Base-by-base conservation (phyloP, 108 stramenopile species). In the Pinguiococcus pyrenoidosus region DNA sequence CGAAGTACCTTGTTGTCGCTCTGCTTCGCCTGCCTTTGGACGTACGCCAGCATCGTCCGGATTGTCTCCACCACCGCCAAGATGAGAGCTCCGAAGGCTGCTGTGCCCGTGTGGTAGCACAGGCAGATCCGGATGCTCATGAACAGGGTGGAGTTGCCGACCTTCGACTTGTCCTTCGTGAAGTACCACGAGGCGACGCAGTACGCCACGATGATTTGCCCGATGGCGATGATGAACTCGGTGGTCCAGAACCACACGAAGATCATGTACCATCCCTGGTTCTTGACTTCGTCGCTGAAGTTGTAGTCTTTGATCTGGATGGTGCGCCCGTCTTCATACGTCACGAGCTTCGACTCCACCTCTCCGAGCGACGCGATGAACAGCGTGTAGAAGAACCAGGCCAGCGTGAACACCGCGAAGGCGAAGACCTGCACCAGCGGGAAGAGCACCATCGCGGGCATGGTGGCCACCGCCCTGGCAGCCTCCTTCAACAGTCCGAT, bases 401-500 rank as follows among this genome's bases (percentile, higher is more conserved):
- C 64, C 34, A 70, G 54, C n/a, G 70, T 34, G 59, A 72, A 72
- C 2, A 44, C n/a, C 9, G 54, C 51, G 9, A 72, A 29, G 13
- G 58, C 69, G 10, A 25, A 24, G 18, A 52, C 44, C 35, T 71
- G 68, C 8, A 66, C 2, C 20, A 74, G 36, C 22, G 91, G 91
- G 56, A 87, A 74, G 23, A 77, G 37, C 24, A 82, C 68, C 45
- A 92, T 66, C 9, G 69, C 29, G 20, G 78, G 70, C 85, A 92
- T 87, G 26, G 56, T 25, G 32, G 66, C 56, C 41, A 92, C 69
- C 16, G 90, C 85, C 44, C 69, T 57, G 6, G 75, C 72, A 1
- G 84, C 80, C 52, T 85, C 79, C 48, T 79, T 79, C 30, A 89
- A 82, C 44, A 88, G 75, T 0, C 64, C 69, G 54, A 89, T 72